Evolutionary conservation across 2,329 filamentous ascomycete genomes (phyloP).

Genomic region (Aspergillus pseudoterreus): DNA sequence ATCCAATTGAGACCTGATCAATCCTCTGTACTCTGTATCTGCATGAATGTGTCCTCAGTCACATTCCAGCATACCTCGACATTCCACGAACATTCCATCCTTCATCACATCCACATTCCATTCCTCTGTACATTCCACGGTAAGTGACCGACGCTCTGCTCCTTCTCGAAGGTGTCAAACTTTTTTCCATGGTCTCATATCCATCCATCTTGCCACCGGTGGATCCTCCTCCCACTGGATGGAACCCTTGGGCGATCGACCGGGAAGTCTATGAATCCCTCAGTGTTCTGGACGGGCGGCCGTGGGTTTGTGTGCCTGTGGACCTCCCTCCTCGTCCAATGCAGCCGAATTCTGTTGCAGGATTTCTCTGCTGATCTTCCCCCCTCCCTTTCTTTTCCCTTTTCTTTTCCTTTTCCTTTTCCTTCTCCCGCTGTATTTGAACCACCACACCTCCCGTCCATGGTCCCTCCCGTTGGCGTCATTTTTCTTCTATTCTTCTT

Average conservation of each 20-base stretch:
- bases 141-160: no score
- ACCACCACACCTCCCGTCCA: neutral
- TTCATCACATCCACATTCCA: no score
- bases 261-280: neutral
- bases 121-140: no score
- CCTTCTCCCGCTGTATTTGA: neutral
- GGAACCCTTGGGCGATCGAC: neutral
- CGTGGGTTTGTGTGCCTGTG: neutral
- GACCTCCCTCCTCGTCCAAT: neutral
- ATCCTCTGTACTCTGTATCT: no score
- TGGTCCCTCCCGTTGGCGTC: neutral
- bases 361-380: neutral
- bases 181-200: no score
- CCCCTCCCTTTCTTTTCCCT: neutral
- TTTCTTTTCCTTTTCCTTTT: neutral
- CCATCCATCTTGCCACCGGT: no score
- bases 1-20: no score
- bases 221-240: neutral
- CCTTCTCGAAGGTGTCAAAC: no score
- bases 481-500: constrained; percentile 6
- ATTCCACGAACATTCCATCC: no score
- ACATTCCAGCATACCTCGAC: no score
- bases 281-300: no score
- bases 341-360: neutral
- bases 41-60: no score